Evolutionary conservation across 345 rosid species (phyloP).

Genomic region (Anastatica hierochuntica): DNA sequence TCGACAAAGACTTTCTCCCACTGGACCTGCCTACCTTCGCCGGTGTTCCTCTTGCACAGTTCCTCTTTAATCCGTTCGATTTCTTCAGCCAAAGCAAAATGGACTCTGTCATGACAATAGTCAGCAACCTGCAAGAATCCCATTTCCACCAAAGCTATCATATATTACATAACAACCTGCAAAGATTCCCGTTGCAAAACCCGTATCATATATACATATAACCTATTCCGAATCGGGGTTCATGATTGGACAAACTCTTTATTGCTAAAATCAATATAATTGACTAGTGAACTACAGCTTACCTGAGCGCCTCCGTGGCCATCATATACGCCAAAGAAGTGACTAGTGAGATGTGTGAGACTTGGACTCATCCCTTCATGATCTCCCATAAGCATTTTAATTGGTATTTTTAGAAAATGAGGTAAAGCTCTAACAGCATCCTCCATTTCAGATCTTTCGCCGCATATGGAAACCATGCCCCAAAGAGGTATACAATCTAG

Average conservation of each 20-base stretch:
- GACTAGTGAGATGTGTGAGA: constrained; percentile 61
- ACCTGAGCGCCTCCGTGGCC: constrained; percentile 98
- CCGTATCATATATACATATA: constrained; percentile 21
- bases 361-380: constrained; percentile 52
- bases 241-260: constrained; percentile 1
- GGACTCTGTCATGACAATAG: constrained; percentile 68
- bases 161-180: constrained; percentile 23
- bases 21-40: constrained; percentile 42
- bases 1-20: constrained; percentile 65
- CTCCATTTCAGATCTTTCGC: constrained; percentile 91
- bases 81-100: constrained; percentile 70
- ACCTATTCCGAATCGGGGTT: constrained; percentile 10
- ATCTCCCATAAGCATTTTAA: constrained; percentile 64
- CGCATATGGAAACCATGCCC: constrained; percentile 66
- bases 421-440: constrained; percentile 64
- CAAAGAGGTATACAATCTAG: constrained; percentile 80
- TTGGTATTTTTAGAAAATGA: constrained; percentile 57
- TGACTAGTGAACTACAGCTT: constrained; percentile 1
- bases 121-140: constrained; percentile 73
- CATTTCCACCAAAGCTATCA: constrained; percentile 30
- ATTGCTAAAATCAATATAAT: not conserved
- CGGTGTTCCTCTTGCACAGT: constrained; percentile 30
- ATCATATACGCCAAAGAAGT: constrained; percentile 91
- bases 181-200: constrained; percentile 24
- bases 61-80: constrained; percentile 35